These are phyloP conservation scores for Saccharomyces eubayanus DNA, from an alignment of 805 yeast species.

Conservation along the genomic window DNA sequence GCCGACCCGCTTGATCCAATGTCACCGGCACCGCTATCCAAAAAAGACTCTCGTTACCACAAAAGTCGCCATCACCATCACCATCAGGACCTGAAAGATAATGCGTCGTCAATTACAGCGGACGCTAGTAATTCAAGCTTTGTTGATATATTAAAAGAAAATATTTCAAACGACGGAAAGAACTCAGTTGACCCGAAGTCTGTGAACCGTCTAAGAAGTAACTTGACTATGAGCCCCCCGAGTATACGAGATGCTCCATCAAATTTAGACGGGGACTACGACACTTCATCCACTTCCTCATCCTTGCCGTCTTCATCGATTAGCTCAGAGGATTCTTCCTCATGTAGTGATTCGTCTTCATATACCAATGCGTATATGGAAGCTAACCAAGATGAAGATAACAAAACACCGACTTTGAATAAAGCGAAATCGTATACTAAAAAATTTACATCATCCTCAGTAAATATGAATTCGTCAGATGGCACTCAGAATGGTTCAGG, in stretches of 20 bases:
- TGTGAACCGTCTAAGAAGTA: background rate
- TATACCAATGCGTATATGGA: background rate
- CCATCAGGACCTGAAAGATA: slow-evolving; percentile 2
- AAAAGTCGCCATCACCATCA: slow-evolving; percentile 1
- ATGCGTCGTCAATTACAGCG: slow-evolving; percentile 7
- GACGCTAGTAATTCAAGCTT: background rate
- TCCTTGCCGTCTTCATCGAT: background rate
- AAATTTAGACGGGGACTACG: slow-evolving; percentile 1
- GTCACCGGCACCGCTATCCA: background rate
- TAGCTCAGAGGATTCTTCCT: background rate
- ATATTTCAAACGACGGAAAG: background rate
- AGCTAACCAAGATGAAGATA: background rate
- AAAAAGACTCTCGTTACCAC: background rate
- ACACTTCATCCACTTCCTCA: slow-evolving; percentile 3
- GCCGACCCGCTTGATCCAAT: background rate
- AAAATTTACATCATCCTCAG: background rate
- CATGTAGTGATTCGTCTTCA: background rate
- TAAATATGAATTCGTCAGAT: background rate
- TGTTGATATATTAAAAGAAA: background rate
- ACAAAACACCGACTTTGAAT: background rate
- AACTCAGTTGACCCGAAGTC: background rate
- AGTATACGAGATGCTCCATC: background rate
- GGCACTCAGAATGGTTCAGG: background rate
- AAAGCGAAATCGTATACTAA: background rate
- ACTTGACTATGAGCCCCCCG: background rate